Conservation (phyloP, 306 rosid species). For the Acacia melanoxylon region DNA sequence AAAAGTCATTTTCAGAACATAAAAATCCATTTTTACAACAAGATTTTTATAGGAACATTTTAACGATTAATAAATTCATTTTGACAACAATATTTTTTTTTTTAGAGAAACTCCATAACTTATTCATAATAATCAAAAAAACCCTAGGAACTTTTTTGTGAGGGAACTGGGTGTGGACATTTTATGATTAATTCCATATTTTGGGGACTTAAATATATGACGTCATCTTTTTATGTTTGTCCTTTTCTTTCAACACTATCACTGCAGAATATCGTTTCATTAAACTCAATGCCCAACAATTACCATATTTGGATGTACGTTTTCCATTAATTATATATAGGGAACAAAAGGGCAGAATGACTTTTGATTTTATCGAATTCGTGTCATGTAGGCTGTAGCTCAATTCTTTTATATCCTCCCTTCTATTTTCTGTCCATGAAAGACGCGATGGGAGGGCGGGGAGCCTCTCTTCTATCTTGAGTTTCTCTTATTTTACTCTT, state of each 20-base stretch:
- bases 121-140: too few relatives aligned
- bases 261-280: not conserved
- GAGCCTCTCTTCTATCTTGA: not conserved
- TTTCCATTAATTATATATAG: not conserved
- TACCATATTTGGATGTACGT: not conserved
- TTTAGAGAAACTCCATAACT: too few relatives aligned
- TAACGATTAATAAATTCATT: too few relatives aligned
- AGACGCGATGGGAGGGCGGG: not conserved
- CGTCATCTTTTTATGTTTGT: not conserved
- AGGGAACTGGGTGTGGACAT: too few relatives aligned
- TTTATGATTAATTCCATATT: too few relatives aligned
- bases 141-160: too few relatives aligned
- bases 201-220: not conserved
- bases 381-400: not conserved
- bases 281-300: not conserved
- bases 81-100: too few relatives aligned
- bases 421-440: not conserved
- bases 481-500: not conserved
- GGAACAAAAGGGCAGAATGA: not conserved
- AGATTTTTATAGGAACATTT: too few relatives aligned
- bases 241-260: not conserved
- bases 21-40: too few relatives aligned
- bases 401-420: not conserved
- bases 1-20: too few relatives aligned
- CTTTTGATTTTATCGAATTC: not conserved